Percentiles rank a stretch among this genome's conserved stretches.
phyloP scores from a whole-genome alignment of 768 basidiomycete genomes.

The Tylopilus sp. region DNA sequence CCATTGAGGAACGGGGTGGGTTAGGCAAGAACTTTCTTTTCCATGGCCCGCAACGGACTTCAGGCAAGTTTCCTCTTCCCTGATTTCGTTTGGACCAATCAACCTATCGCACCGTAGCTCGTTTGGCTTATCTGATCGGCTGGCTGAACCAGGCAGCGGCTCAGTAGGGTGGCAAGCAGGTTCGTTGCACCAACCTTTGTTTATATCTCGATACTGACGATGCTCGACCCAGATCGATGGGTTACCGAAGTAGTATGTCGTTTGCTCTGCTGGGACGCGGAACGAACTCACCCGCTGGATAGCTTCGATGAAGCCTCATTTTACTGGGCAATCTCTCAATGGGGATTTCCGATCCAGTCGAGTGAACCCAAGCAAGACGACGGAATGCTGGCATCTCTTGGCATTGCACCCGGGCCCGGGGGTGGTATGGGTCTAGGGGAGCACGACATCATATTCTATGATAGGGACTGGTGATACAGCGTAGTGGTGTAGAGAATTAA shows the following conservation, averaged over 20 bases:
- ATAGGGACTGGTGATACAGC: not conserved
- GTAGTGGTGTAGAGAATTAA: not conserved
- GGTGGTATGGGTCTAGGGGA: not conserved
- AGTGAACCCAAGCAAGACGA: not conserved
- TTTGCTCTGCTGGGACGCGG: too few relatives aligned
- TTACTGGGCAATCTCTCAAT: not conserved
- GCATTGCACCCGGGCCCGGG: not conserved
- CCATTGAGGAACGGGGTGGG: constrained; percentile 9
- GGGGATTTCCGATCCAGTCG: not conserved
- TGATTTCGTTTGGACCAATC: not conserved
- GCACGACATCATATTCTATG: not conserved
- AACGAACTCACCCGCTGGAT: not conserved
- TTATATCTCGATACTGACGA: not conserved
- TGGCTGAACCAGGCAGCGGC: constrained; percentile 14
- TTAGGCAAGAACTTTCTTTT: constrained; percentile 6
- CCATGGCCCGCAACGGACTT: not conserved
- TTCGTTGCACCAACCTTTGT: not conserved
- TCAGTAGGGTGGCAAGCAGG: constrained; percentile 19
- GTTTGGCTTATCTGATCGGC: not conserved
- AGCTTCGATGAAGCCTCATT: not conserved
- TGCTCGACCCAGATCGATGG: not conserved
- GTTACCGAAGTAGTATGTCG: not conserved
- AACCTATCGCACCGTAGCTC: not conserved
- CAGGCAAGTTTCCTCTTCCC: not conserved
- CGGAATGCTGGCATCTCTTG: not conserved